Conservation (phyloP, 2,329 filamentous ascomycete genomes). For the Stagonosporopsis vannaccii region DNA sequence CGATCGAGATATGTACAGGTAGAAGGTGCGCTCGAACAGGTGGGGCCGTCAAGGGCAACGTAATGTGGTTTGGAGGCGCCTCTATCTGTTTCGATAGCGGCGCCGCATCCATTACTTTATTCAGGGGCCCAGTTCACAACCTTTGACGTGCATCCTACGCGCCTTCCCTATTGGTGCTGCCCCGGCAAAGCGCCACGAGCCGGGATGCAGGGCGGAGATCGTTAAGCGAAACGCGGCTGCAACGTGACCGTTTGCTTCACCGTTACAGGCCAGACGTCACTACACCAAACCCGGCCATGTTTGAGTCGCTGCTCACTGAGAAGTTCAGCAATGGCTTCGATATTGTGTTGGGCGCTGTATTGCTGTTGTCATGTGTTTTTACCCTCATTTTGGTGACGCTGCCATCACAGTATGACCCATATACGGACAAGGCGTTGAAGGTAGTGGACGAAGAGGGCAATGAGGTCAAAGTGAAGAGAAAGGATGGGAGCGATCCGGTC, state of each 20-base stretch:
- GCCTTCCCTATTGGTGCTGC: slow-evolving; percentile 21
- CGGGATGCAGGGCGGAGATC: slow-evolving; percentile 14
- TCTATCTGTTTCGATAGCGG: slow-evolving; percentile 32
- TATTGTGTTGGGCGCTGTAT: slow-evolving; percentile 50
- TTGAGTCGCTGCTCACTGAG: slow-evolving; percentile 43
- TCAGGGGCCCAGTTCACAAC: slow-evolving; percentile 19
- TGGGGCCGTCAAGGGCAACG: slow-evolving; percentile 16
- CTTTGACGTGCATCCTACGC: slow-evolving; percentile 19
- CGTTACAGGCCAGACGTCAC: slow-evolving; percentile 25
- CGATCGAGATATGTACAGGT: slow-evolving; percentile 4
- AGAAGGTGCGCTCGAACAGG: slow-evolving; percentile 16
- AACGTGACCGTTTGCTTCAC: slow-evolving; percentile 22
- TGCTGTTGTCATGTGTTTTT: slow-evolving; percentile 56
- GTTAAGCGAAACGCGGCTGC: slow-evolving; percentile 20
- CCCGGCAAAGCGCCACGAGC: slow-evolving; percentile 10
- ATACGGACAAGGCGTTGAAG: slow-evolving; percentile 37
- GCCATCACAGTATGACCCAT: slow-evolving; percentile 60
- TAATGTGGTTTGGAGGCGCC: slow-evolving; percentile 18
- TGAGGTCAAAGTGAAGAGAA: slow-evolving; percentile 27
- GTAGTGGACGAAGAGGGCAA: slow-evolving; percentile 37
- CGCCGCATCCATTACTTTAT: slow-evolving; percentile 8
- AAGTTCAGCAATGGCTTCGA: slow-evolving; percentile 41
- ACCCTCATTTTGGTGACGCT: slow-evolving; percentile 61
- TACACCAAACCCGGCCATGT: slow-evolving; percentile 27
- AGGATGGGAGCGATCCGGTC: slow-evolving; percentile 30